These are phyloP conservation scores for Turritis glabra DNA, from an alignment of 345 rosid species.

Conservation along the genomic window DNA sequence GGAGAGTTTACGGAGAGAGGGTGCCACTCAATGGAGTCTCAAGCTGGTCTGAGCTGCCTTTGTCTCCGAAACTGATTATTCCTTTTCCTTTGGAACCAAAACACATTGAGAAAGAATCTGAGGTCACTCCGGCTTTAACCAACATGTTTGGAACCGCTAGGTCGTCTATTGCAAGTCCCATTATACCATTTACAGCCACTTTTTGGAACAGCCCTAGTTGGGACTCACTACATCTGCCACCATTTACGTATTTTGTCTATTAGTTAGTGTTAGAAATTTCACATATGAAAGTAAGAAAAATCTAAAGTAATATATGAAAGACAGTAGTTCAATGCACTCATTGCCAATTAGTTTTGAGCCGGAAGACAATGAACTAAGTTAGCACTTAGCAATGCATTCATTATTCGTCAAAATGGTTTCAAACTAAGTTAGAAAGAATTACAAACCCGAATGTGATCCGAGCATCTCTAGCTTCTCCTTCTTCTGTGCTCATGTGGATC, in stretches of 20 bases:
- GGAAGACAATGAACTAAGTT: neutral
- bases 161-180: conserved; percentile 77
- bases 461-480: conserved; percentile 47
- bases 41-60: conserved; percentile 77
- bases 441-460: conserved; percentile 67
- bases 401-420: neutral
- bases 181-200: conserved; percentile 83
- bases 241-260: neutral
- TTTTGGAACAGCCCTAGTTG: conserved; percentile 74
- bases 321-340: no score
- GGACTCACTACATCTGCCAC: conserved; percentile 71
- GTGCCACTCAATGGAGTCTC: conserved; percentile 69
- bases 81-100: conserved; percentile 67
- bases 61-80: conserved; percentile 90
- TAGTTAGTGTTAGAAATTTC: neutral
- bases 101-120: conserved; percentile 95
- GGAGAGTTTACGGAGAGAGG: conserved; percentile 47
- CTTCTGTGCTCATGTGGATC: conserved; percentile 60
- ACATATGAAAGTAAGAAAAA: neutral
- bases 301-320: neutral
- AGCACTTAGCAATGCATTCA: neutral
- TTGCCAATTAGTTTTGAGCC: neutral
- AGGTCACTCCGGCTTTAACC: conserved; percentile 56
- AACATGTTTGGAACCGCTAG: conserved; percentile 84
- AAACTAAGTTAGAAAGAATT: conserved; percentile 1